Evolutionary conservation across 805 yeast genomes (phyloP).

Genomic region (Candida nemodendra): DNA sequence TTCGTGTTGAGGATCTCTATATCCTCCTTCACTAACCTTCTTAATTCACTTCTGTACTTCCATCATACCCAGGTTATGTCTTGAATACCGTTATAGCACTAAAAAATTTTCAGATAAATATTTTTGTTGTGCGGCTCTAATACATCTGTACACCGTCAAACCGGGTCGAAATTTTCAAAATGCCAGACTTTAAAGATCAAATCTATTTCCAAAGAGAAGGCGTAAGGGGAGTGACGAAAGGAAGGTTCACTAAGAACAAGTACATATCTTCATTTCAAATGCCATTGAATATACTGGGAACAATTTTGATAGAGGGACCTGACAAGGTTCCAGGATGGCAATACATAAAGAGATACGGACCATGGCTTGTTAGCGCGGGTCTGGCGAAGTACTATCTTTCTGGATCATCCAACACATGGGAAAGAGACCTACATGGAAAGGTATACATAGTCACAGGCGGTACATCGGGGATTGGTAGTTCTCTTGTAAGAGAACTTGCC

Average conservation of each 20-base stretch:
- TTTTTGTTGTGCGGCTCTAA: too few species aligned
- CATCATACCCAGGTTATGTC: too few species aligned
- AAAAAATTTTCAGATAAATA: too few species aligned
- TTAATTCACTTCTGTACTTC: too few species aligned
- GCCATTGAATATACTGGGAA: conserved; percentile 85
- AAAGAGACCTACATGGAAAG: conserved; percentile 85
- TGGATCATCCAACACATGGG: conserved; percentile 88
- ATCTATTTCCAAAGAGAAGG: too few species aligned
- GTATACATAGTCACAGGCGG: conserved; percentile 90
- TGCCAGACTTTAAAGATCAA: too few species aligned
- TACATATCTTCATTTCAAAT: conserved; percentile 36
- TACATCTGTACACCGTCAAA: too few species aligned
- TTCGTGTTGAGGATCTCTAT: too few species aligned
- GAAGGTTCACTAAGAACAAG: neutral
- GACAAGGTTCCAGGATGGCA: conserved; percentile 74
- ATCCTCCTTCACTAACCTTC: too few species aligned
- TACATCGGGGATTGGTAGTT: conserved; percentile 86
- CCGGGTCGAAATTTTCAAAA: too few species aligned
- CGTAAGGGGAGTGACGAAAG: neutral
- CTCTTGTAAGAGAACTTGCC: conserved; percentile 73
- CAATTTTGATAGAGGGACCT: conserved; percentile 69
- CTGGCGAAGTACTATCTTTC: conserved; percentile 70
- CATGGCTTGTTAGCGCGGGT: conserved; percentile 45
- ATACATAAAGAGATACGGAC: conserved; percentile 54
- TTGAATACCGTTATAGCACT: too few species aligned